These are phyloP conservation scores for Dissoconium aciculare DNA, from an alignment of 2,329 filamentous ascomycete species.

Conservation along the genomic window DNA sequence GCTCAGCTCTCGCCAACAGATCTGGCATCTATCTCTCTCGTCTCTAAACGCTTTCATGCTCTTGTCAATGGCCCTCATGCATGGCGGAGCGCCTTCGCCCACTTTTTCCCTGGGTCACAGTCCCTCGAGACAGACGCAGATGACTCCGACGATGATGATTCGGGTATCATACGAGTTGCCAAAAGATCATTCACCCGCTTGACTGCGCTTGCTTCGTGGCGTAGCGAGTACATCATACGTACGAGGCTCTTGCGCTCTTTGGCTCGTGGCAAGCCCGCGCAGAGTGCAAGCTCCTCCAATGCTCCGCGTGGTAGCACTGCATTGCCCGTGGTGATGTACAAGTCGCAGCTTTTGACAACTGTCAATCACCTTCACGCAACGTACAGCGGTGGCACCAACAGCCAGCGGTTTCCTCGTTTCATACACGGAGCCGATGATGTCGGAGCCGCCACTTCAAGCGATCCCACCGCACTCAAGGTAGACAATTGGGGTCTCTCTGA, in stretches of 20 bases:
- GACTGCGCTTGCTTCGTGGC: conserved; percentile 76
- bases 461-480: conserved; percentile 59
- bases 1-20: conserved; percentile 81
- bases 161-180: conserved; percentile 51
- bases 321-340: conserved; percentile 68
- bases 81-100: conserved; percentile 83
- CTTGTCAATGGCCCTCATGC: conserved; percentile 83
- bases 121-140: conserved; percentile 30
- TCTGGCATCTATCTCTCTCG: conserved; percentile 65
- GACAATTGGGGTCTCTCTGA: conserved; percentile 73
- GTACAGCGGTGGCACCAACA: conserved; percentile 48
- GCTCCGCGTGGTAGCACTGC: conserved; percentile 47
- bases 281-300: conserved; percentile 38
- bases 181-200: conserved; percentile 68
- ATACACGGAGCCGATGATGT: conserved; percentile 72
- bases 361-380: conserved; percentile 67
- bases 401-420: conserved; percentile 60
- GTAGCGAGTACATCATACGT: conserved; percentile 84
- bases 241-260: conserved; percentile 73
- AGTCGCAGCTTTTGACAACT: conserved; percentile 64
- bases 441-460: conserved; percentile 64
- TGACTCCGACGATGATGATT: conserved; percentile 33
- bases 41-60: conserved; percentile 74
- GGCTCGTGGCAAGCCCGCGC: conserved; percentile 60
- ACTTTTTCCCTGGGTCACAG: conserved; percentile 70